Conservation (phyloP, 306 rosid species). For the Alnus glutinosa region DNA sequence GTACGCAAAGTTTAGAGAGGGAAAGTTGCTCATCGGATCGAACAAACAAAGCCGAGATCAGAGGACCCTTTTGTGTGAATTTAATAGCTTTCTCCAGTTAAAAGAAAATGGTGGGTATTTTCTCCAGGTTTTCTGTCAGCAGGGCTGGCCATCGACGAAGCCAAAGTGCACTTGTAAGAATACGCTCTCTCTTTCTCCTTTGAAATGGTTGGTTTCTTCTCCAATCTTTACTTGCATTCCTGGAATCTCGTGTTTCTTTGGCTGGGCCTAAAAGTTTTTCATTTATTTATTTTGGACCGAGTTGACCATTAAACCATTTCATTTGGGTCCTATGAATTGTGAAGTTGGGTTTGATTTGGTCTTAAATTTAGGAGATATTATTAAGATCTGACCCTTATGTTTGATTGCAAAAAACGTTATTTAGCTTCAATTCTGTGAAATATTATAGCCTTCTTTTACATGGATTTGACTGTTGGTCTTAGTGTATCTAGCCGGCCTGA, state of each 20-base stretch:
- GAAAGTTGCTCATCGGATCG: slow-evolving; percentile 20
- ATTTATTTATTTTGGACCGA: neutral
- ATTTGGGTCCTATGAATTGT: slow-evolving; percentile 14
- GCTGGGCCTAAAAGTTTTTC: neutral
- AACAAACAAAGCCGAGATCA: slow-evolving; percentile 20
- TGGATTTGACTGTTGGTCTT: slow-evolving; percentile 3
- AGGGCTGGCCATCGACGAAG: slow-evolving; percentile 81
- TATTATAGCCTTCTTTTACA: neutral
- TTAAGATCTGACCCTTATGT: slow-evolving; percentile 20
- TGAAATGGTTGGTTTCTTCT: neutral
- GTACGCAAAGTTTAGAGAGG: slow-evolving; percentile 1
- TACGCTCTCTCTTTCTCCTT: slow-evolving; percentile 1
- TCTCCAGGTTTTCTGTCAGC: slow-evolving; percentile 82
- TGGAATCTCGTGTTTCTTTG: slow-evolving; percentile 6
- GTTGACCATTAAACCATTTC: neutral
- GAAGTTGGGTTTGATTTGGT: slow-evolving; percentile 25
- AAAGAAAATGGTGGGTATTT: slow-evolving; percentile 77
- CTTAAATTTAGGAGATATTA: slow-evolving; percentile 15
- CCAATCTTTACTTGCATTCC: slow-evolving; percentile 7
- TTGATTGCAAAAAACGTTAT: neutral
- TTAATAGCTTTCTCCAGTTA: slow-evolving; percentile 29
- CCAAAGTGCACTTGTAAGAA: slow-evolving; percentile 86
- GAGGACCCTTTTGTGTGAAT: slow-evolving; percentile 21
- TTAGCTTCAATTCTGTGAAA: neutral
- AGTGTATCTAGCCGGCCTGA: neutral